phyloP scores from a whole-genome alignment of 352 stramenopile genomes.

The Phytophthora fragariaefolia region DNA sequence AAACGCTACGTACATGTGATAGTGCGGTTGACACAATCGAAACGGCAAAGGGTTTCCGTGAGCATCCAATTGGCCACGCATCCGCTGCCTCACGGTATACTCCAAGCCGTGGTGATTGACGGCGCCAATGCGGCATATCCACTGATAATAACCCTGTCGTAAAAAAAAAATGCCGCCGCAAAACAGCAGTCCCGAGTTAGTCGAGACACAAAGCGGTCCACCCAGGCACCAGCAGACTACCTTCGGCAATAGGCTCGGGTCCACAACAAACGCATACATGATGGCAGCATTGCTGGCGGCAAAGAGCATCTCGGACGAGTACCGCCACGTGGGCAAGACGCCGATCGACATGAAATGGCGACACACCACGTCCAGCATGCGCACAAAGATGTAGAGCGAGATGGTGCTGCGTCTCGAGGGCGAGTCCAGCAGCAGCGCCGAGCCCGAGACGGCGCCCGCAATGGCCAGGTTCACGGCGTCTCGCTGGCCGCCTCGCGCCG shows the following conservation, averaged over 20 bases:
- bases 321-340: slow-evolving; percentile 58
- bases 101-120: slow-evolving; percentile 80
- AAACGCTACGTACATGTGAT: slow-evolving; percentile 67
- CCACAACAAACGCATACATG: slow-evolving; percentile 81
- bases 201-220: neutral
- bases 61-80: slow-evolving; percentile 54
- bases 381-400: slow-evolving; percentile 87
- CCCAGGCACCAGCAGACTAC: slow-evolving; percentile 46
- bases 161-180: neutral
- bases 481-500: slow-evolving; percentile 46
- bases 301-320: slow-evolving; percentile 81
- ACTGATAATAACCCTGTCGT: slow-evolving; percentile 82
- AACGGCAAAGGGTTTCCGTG: slow-evolving; percentile 55
- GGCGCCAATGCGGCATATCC: slow-evolving; percentile 76
- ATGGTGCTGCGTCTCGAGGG: slow-evolving; percentile 68
- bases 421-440: slow-evolving; percentile 77
- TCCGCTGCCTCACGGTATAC: slow-evolving; percentile 67
- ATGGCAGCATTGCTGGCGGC: slow-evolving; percentile 78
- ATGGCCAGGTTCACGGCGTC: slow-evolving; percentile 75
- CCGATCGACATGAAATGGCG: slow-evolving; percentile 68
- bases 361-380: slow-evolving; percentile 84
- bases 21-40: slow-evolving; percentile 84
- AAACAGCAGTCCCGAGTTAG: neutral
- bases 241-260: slow-evolving; percentile 74
- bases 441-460: slow-evolving; percentile 66